Evolutionary conservation across 148 eudicot species (phyloP), one percentile per base, ranked within the genome.

Genomic region (Limonium bicolor): DNA sequence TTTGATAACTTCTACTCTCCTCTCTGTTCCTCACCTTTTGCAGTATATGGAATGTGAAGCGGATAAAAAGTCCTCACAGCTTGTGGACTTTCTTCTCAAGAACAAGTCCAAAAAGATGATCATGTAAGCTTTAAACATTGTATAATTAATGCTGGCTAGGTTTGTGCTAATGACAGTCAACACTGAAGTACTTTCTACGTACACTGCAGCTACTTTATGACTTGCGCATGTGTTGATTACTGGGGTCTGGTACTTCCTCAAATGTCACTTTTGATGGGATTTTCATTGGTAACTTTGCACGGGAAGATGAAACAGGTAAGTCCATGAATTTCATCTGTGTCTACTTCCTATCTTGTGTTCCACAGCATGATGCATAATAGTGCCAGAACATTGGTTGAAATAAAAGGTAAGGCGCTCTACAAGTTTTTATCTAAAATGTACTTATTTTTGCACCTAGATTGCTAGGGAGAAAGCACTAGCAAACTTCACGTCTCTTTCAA

Each of bases 221-320:
- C 95, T 31, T 90, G 97, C 67, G 97, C 97, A 48, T 80, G 73
- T 59, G 97, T 90, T 51, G 97, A 84, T 73, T 90, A 90, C 70
- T 90, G 95, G 95, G 95, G 87, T 55, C 53, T 71, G 41, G 82
- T 78, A 43, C 93, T 90, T 69, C 93, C 81, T 37, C 75, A 49
- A 8, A 74, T 90, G 42, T 20, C 72, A 66, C 56, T 63, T 32
- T 56, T 90, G 36, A 84, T 80, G 53, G 74, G 75, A 40, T 61
- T 63, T 54, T 50, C 92, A 38, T 45, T 90, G 39, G 69, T 84
- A 19, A 51, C 95, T 53, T 70, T 80, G 60, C 94, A 88, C 42
- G 97, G 97, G 53, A 66, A 80, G 69, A 80, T 90, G 97, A 90
- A 90, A 53, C 97, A 90, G 74, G 97, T 90, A 52, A 20, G 27